A percentile compares a stretch with the other conserved stretches of the same genome.
These are phyloP conservation scores for Candida corydali DNA, from an alignment of 805 yeast species.

Conservation along the genomic window DNA sequence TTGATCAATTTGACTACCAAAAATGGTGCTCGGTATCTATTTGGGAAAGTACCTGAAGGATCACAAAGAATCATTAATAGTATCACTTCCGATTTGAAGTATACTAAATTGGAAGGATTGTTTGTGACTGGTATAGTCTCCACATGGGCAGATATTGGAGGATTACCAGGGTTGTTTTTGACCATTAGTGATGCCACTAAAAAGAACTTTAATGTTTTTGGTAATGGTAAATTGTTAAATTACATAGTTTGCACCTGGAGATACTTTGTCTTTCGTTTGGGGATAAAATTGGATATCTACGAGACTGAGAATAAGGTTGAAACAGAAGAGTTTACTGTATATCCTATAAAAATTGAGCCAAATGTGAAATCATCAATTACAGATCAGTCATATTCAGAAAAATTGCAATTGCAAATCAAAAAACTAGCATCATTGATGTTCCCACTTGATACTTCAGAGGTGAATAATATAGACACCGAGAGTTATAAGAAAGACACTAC, in stretches of 20 bases:
- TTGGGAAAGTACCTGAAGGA: conserved; percentile 86
- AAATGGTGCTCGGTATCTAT: conserved; percentile 53
- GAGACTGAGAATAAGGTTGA: conserved; percentile 25
- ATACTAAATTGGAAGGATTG: conserved; percentile 57
- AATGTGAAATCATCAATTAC: background rate
- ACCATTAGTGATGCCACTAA: conserved; percentile 79
- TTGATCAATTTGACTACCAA: conserved; percentile 46
- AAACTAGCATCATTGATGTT: conserved; percentile 52
- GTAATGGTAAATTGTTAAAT: conserved; percentile 25
- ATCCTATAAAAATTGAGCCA: conserved; percentile 28
- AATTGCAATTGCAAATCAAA: conserved; percentile 16
- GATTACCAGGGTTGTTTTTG: conserved; percentile 83
- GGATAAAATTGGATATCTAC: conserved; percentile 45
- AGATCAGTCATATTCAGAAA: conserved; percentile 4
- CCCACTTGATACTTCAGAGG: conserved; percentile 44
- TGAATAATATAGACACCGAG: conserved; percentile 33
- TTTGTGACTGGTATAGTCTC: conserved; percentile 72
- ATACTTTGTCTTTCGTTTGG: conserved; percentile 77
- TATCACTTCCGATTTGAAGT: conserved; percentile 48
- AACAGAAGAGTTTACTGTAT: conserved; percentile 36
- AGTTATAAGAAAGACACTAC: conserved; percentile 35
- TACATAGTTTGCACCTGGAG: conserved; percentile 79
- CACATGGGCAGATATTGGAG: conserved; percentile 80
- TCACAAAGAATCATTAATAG: conserved; percentile 64
- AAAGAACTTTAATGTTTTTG: conserved; percentile 50